Conservation (phyloP, 164 flowering plant species). For the Macadamia integrifolia region DNA sequence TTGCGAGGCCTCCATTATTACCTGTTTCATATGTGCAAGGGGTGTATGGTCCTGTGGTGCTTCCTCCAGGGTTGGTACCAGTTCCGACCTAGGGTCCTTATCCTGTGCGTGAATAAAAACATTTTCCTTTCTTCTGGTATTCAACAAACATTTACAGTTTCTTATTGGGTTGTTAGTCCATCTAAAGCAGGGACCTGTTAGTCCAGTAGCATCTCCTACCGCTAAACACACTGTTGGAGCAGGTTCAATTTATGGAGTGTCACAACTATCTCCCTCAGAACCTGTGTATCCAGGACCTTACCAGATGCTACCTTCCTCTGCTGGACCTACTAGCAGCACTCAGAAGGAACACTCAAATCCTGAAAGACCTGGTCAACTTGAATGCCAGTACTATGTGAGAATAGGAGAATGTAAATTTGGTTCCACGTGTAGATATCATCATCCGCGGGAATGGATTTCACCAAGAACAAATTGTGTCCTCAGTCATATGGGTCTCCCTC, state of each 20-base stretch:
- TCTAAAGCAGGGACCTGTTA: slow-evolving; percentile 52
- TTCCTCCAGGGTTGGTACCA: slow-evolving; percentile 67
- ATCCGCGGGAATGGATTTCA: slow-evolving; percentile 53
- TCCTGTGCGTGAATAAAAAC: slow-evolving; percentile 36
- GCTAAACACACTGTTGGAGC: slow-evolving; percentile 50
- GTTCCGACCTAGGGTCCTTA: slow-evolving; percentile 72
- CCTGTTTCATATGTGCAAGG: slow-evolving; percentile 73
- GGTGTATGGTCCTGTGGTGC: slow-evolving; percentile 60
- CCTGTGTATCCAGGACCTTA: slow-evolving; percentile 59
- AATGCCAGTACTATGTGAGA: slow-evolving; percentile 81
- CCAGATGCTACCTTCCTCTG: slow-evolving; percentile 33
- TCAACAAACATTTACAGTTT: background rate
- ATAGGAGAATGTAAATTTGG: slow-evolving; percentile 96
- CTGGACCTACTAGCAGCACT: slow-evolving; percentile 46
- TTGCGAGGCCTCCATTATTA: slow-evolving; percentile 60
- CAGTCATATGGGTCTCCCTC: slow-evolving; percentile 73
- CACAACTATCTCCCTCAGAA: slow-evolving; percentile 62
- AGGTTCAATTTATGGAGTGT: slow-evolving; percentile 45
- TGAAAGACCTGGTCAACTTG: slow-evolving; percentile 92
- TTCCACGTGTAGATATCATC: slow-evolving; percentile 86
- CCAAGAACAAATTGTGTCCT: slow-evolving; percentile 41
- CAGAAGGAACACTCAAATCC: slow-evolving; percentile 71
- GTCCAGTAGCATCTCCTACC: slow-evolving; percentile 48
- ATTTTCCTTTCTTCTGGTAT: background rate
- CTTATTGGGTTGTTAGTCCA: background rate